Base-by-base conservation (phyloP, 2,329 filamentous ascomycete genomes). In the Hypocrella siamensis region DNA sequence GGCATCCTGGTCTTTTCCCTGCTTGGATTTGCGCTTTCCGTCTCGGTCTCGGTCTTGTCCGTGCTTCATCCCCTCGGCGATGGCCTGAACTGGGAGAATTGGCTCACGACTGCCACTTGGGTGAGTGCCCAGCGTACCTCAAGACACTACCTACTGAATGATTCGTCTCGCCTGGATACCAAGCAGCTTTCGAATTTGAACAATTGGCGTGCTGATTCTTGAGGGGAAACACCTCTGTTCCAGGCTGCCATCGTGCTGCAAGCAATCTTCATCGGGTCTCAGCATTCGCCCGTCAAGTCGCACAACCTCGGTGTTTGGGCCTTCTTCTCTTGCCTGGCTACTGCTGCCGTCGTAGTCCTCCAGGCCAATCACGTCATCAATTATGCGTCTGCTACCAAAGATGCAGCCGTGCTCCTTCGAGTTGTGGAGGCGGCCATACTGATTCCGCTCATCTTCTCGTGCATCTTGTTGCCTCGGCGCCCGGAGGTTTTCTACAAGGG, bases 401-500 rank as follows among this genome's bases (percentile, higher is more conserved):
- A 46, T 42, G 48, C 67, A 18, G 48, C 53, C 2, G 52, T 75
- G 11, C 61, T 48, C 28, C 45, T 57, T 17, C 53, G 70, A 21
- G 46, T 61, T 2, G 49, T 55, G 3, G 67, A 73, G 35, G 45
- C 71, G 15, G 50, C 47, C 7, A 46, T 58, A 9, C 49, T 57
- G 11, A 19, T 70, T n/a, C 44, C 52, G n/a, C 51, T 71, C 14
- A 51, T 56, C 11, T 39, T 67, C 28, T 52, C 60, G 12, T 65
- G 65, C 39, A 38, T 77, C 10, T 60, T 64, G 1, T 56, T 84
- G 11, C 77, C 76, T 4, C 66, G 80, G 27, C 65, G 80, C 9
- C 80, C 80, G 4, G 61, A 75, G 32, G 72, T 85, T 14, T 81
- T 63, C 44, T 58, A 64, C 43, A 39, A 74, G 25, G 72, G 61